Conservation (phyloP, 1,284 basidiomycete genomes). For the Thelephora terrestris region DNA sequence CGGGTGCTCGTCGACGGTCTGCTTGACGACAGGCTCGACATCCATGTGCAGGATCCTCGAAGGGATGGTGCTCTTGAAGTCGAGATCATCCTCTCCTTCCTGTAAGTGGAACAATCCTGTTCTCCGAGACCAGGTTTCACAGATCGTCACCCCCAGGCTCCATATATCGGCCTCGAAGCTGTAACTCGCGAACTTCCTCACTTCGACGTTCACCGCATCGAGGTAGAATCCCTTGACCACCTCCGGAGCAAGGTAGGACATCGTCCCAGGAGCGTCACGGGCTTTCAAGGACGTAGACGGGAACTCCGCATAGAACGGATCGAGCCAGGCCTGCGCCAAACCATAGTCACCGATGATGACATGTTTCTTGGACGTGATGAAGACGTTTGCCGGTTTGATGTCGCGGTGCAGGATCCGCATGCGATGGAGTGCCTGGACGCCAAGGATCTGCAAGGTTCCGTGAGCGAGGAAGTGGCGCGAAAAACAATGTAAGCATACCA, state of each 20-base stretch:
- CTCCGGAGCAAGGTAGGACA: neutral
- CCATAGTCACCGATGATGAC: slow-evolving; percentile 37
- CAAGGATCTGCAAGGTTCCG: slow-evolving; percentile 12
- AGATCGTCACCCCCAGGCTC: neutral
- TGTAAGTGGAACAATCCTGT: neutral
- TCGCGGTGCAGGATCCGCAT: slow-evolving; percentile 25
- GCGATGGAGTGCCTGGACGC: slow-evolving; percentile 14
- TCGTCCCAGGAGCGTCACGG: neutral
- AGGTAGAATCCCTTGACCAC: neutral
- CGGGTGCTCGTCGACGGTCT: too few relatives aligned
- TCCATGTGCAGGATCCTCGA: neutral
- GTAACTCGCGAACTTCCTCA: neutral
- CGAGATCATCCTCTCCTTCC: neutral
- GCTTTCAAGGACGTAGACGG: neutral
- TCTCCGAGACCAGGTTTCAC: neutral
- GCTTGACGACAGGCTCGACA: neutral
- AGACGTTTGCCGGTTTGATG: slow-evolving; percentile 52
- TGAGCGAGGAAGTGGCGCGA: neutral
- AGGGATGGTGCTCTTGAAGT: neutral
- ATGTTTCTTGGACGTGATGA: slow-evolving; percentile 53
- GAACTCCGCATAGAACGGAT: neutral
- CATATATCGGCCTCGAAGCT: neutral
- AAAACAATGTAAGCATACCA: slow-evolving; percentile 11
- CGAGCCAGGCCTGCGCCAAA: slow-evolving; percentile 3
- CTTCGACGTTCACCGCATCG: neutral